Evolutionary conservation across 305 asterid genomes (phyloP).

Genomic region (Solanum chacoense): DNA sequence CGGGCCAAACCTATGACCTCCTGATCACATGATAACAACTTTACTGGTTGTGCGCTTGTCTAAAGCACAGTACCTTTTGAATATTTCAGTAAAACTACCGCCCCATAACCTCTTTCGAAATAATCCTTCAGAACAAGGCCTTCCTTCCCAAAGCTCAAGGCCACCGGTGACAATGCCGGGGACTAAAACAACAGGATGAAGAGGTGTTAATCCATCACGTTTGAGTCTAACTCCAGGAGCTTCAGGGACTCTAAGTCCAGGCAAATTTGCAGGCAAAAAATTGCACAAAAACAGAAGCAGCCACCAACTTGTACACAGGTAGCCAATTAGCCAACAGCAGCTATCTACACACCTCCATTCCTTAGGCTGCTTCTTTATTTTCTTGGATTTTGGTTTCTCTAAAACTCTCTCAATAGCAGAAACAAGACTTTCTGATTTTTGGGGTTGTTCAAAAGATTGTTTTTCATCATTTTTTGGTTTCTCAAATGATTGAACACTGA

Average conservation of each 20-base stretch:
- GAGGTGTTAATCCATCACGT: constrained; percentile 42
- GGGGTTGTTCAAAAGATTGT: constrained; percentile 2
- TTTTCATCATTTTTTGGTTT: constrained; percentile 10
- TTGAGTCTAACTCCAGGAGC: constrained; percentile 54
- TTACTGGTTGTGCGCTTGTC: neutral
- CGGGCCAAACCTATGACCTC: neutral
- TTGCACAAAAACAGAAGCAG: constrained; percentile 41
- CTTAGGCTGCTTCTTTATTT: constrained; percentile 5
- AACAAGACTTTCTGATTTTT: neutral
- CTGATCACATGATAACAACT: neutral
- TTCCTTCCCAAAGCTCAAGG: constrained; percentile 90
- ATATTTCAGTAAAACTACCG: constrained; percentile 56
- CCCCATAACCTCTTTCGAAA: constrained; percentile 83
- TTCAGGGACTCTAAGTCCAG: constrained; percentile 41
- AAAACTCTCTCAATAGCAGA: constrained; percentile 2
- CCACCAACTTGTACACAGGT: constrained; percentile 67
- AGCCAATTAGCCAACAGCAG: constrained; percentile 63
- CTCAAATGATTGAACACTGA: constrained; percentile 10
- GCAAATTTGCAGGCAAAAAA: constrained; percentile 37
- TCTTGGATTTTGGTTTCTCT: constrained; percentile 12
- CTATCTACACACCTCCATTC: constrained; percentile 68
- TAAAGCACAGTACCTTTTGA: constrained; percentile 41
- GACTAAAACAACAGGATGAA: constrained; percentile 70
- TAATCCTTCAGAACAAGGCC: constrained; percentile 71
- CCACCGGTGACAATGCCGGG: constrained; percentile 92